Evolutionary conservation across 495 filamentous ascomycete genomes (phyloP).

Genomic region (Xylaria intraflava): DNA sequence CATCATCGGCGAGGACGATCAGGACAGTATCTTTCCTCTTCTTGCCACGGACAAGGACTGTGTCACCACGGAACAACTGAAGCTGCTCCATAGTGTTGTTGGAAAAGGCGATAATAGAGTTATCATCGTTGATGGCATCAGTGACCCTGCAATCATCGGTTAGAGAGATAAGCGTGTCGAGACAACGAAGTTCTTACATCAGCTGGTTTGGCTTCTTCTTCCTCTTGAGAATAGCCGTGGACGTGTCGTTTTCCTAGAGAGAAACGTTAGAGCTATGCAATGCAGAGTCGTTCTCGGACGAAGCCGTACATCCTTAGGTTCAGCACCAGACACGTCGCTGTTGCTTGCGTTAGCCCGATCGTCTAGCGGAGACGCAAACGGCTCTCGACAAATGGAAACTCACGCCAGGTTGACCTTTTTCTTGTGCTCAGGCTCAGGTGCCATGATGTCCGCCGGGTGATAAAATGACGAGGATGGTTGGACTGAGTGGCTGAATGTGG

Average conservation of each 20-base stretch:
- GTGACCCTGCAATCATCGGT: constrained; percentile 60
- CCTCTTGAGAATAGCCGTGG: constrained; percentile 98
- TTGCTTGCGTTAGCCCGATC: constrained; percentile 26
- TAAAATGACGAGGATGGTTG: constrained; percentile 9
- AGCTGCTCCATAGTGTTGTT: constrained; percentile 99
- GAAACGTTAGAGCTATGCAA: constrained; percentile 1
- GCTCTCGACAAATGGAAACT: constrained; percentile 24
- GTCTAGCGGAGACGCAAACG: not conserved
- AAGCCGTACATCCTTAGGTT: constrained; percentile 69
- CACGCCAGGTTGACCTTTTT: constrained; percentile 90
- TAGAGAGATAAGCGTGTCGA: constrained; percentile 19
- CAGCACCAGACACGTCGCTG: constrained; percentile 84
- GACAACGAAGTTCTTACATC: constrained; percentile 55
- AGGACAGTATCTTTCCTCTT: constrained; percentile 99
- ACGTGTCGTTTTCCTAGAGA: constrained; percentile 73
- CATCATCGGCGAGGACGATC: constrained; percentile 95
- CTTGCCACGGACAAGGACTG: constrained; percentile 96
- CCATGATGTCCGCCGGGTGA: constrained; percentile 23
- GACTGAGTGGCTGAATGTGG: not conserved
- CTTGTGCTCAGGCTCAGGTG: constrained; percentile 70
- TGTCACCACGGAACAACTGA: constrained; percentile 96
- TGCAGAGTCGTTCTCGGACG: constrained; percentile 10
- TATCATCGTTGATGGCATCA: constrained; percentile 97
- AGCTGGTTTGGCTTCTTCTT: constrained; percentile 99
- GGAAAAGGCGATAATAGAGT: constrained; percentile 96